Conservation (phyloP, 2,329 filamentous ascomycete species). For the Neoarthrinium moseri region DNA sequence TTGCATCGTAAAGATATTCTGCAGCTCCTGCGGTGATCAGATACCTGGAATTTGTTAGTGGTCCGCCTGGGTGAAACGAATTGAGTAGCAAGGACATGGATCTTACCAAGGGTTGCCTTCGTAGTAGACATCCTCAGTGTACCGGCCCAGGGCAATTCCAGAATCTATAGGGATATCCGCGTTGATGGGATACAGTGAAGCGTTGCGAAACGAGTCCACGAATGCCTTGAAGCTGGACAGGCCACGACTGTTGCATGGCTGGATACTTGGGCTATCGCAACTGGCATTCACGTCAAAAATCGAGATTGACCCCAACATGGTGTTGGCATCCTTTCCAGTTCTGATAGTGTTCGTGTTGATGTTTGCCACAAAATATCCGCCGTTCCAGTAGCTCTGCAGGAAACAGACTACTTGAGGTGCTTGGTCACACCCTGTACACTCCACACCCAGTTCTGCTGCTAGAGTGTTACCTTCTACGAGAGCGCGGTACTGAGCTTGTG, state of each 20-base stretch:
- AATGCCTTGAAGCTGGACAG: slow-evolving; percentile 57
- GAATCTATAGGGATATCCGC: slow-evolving; percentile 40
- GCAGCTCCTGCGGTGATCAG: slow-evolving; percentile 55
- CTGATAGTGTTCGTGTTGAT: slow-evolving; percentile 44
- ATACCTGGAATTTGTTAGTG: slow-evolving; percentile 28
- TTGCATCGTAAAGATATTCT: slow-evolving; percentile 56
- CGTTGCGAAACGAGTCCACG: slow-evolving; percentile 51
- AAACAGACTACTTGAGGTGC: slow-evolving; percentile 53
- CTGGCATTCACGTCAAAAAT: slow-evolving; percentile 49
- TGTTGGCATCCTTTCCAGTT: slow-evolving; percentile 56
- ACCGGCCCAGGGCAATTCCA: slow-evolving; percentile 44
- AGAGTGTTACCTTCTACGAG: slow-evolving; percentile 47
- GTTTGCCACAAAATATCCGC: slow-evolving; percentile 53
- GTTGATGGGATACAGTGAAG: slow-evolving; percentile 51
- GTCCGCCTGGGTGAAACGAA: background rate
- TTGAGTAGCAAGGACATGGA: background rate
- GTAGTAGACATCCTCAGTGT: slow-evolving; percentile 52
- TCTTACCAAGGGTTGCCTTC: slow-evolving; percentile 54
- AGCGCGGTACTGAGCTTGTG: slow-evolving; percentile 53
- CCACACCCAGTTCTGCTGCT: slow-evolving; percentile 46
- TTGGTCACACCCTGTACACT: slow-evolving; percentile 48
- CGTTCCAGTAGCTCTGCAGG: slow-evolving; percentile 57
- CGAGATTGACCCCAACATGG: slow-evolving; percentile 44
- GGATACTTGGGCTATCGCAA: slow-evolving; percentile 54
- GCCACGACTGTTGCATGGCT: slow-evolving; percentile 50